phyloP scores from a whole-genome alignment of 2,329 filamentous ascomycete species.

The Lasiodiplodia gonubiensis region DNA sequence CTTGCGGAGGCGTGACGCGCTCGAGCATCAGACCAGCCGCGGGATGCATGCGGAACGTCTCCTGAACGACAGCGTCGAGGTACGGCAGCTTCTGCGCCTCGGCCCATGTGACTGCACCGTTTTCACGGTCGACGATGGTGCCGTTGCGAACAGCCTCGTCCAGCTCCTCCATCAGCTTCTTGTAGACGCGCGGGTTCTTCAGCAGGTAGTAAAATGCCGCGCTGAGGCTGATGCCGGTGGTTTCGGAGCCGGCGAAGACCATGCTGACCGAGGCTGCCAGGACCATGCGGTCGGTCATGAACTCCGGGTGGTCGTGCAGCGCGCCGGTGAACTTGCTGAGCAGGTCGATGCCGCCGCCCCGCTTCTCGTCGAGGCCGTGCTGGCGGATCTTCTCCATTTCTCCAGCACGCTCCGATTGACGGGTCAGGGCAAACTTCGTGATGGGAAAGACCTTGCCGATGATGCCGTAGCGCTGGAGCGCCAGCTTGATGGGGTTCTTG shows the following conservation, averaged over 20 bases:
- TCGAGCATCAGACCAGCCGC: slow-evolving; percentile 75
- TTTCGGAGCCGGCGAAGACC: slow-evolving; percentile 77
- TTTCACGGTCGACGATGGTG: slow-evolving; percentile 48
- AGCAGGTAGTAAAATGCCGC: slow-evolving; percentile 77
- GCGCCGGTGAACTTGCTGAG: slow-evolving; percentile 76
- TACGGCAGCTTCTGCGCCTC: slow-evolving; percentile 75
- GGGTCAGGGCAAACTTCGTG: slow-evolving; percentile 71
- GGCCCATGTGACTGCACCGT: slow-evolving; percentile 70
- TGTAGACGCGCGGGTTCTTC: slow-evolving; percentile 63
- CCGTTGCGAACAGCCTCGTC: slow-evolving; percentile 63
- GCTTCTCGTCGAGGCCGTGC: slow-evolving; percentile 42
- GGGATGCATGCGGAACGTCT: slow-evolving; percentile 77
- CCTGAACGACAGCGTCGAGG: slow-evolving; percentile 78
- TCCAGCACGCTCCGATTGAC: slow-evolving; percentile 68
- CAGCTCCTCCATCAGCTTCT: slow-evolving; percentile 65
- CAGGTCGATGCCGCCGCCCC: slow-evolving; percentile 59
- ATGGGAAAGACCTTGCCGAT: slow-evolving; percentile 74
- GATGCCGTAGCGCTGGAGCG: slow-evolving; percentile 70
- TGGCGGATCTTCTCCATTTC: slow-evolving; percentile 57
- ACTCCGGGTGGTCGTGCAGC: slow-evolving; percentile 68
- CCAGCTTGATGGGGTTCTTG: slow-evolving; percentile 76
- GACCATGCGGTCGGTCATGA: slow-evolving; percentile 73
- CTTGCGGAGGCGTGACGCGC: slow-evolving; percentile 70
- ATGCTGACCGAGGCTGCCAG: slow-evolving; percentile 75
- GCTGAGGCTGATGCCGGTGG: slow-evolving; percentile 75